These are phyloP conservation scores for Triticum aestivum DNA, from an alignment of 176 grass and related monocot species.

Conservation along the genomic window IWGSC_CS_RefSeq_v2.1 NC_057810.1:723067363-723067862, in stretches of 20 bases:
- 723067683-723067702: not conserved
- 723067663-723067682: fast-evolving
- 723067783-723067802: too few relatives aligned
- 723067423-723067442: conserved; percentile 19
- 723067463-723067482: conserved; percentile 36
- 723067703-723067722: too few relatives aligned
- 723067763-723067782: too few relatives aligned
- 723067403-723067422: conserved; percentile 25
- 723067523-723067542: not conserved
- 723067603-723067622: not conserved
- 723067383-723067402: not conserved
- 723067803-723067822: not conserved
- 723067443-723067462: conserved; percentile 30
- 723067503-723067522: not conserved
- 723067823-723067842: too few relatives aligned
- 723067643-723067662: not conserved
- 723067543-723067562: fast-evolving
- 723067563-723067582: too few relatives aligned
- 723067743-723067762: too few relatives aligned
- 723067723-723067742: too few relatives aligned
- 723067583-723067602: not conserved
- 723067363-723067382: not conserved
- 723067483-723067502: not conserved
- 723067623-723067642: conserved; percentile 6
- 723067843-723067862: too few relatives aligned